A percentile compares a stretch with the other conserved stretches of the same genome.
Conservation (phyloP, 768 basidiomycete genomes). For the Collybia nuda region DNA sequence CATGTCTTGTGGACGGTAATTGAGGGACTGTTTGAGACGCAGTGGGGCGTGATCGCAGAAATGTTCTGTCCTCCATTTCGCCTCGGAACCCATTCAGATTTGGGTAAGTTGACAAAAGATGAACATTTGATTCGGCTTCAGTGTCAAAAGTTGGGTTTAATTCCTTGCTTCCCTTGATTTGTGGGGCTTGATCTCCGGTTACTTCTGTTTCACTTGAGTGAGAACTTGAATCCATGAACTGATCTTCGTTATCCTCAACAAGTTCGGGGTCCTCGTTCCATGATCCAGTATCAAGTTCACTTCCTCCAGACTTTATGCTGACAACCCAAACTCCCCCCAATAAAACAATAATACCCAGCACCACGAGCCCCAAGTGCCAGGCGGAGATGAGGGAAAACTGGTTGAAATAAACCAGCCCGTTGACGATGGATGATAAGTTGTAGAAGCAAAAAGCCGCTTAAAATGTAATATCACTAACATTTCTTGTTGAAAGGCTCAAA, state of each 20-base stretch:
- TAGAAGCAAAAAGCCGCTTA: slow-evolving; percentile 95
- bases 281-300: slow-evolving; percentile 45
- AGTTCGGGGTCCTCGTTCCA: slow-evolving; percentile 44
- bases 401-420: slow-evolving; percentile 87
- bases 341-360: slow-evolving; percentile 72
- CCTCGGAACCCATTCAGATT: not conserved
- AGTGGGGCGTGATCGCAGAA: not conserved
- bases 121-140: slow-evolving; percentile 27
- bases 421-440: slow-evolving; percentile 89
- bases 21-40: not conserved
- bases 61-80: not conserved
- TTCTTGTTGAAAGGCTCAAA: slow-evolving; percentile 9
- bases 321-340: slow-evolving; percentile 91
- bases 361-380: slow-evolving; percentile 72
- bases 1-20: not conserved
- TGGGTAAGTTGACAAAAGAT: slow-evolving; percentile 4
- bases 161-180: not conserved
- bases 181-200: no score
- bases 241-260: slow-evolving; percentile 27
- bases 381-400: slow-evolving; percentile 73
- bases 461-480: slow-evolving; percentile 66
- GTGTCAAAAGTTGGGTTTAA: slow-evolving; percentile 26
- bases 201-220: not conserved
- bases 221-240: slow-evolving; percentile 2
- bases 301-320: slow-evolving; percentile 67